Evolutionary conservation across 495 filamentous ascomycete species (phyloP).

Genomic region (Neurospora discreta): DNA sequence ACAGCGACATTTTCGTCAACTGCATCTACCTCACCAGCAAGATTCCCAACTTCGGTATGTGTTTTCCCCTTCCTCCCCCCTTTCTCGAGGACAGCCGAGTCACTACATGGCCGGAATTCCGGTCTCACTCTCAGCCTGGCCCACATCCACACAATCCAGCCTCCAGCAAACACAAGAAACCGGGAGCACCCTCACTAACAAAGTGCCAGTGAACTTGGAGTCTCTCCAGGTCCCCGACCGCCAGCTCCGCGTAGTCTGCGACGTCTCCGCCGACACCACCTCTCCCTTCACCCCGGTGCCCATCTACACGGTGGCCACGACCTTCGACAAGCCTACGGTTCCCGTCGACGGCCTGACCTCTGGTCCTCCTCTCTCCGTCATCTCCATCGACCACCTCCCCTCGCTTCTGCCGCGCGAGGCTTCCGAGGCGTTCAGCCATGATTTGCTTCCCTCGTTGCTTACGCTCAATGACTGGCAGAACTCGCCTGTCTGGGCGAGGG

Average conservation of each 20-base stretch:
- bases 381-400: conserved; percentile 87
- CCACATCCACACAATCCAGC: neutral
- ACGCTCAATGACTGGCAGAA: conserved; percentile 64
- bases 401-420: conserved; percentile 78
- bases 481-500: conserved; percentile 68
- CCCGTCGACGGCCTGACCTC: conserved; percentile 47
- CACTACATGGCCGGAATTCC: neutral
- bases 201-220: conserved; percentile 45
- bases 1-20: conserved; percentile 76
- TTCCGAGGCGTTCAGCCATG: conserved; percentile 71
- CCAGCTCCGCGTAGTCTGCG: conserved; percentile 75
- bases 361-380: conserved; percentile 57
- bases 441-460: conserved; percentile 67
- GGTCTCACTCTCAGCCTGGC: neutral
- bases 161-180: neutral
- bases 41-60: conserved; percentile 24
- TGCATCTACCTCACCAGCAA: conserved; percentile 69
- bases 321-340: conserved; percentile 75
- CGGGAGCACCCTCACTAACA: neutral
- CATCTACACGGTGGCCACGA: conserved; percentile 72
- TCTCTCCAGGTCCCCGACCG: conserved; percentile 57
- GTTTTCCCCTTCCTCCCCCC: neutral
- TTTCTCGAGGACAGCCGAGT: neutral
- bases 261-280: conserved; percentile 62
- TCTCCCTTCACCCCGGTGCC: conserved; percentile 53